Evolutionary conservation across 1,139 yeast genomes (phyloP), one percentile per base, ranked within the genome.

Genomic region (Sugiyamaella xylanicola): DNA sequence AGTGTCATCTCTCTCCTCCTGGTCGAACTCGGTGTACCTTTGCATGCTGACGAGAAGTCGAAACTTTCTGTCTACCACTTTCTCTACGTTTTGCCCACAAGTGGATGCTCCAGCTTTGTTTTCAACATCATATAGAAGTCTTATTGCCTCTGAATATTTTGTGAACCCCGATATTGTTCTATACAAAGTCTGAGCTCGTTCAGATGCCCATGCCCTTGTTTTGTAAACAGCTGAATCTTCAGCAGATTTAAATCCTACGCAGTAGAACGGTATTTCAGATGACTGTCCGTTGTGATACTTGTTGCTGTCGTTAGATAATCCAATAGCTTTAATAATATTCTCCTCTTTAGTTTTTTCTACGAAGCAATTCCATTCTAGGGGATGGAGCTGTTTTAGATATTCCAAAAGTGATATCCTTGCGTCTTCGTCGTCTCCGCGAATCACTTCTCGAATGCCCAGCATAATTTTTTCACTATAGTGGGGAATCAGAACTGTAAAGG

Each of bases 401-500:
- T 89, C 96, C 32, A 89, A 72, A 13, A 87, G 72, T 0, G 95
- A 81, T 2, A 88, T 76, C 62, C 83, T 84, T 0, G 90, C 81
- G 50, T 78, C 77, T 2, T 73, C 70, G 46, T 81, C 82, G 53
- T 79, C 78, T 59, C 84, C 92, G 54, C 78, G 82, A 47, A 88
- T 84, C 1, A 87, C 80, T 64, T 90, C 96, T 56, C 77, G 79
- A 53, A 89, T 70, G 1, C 82, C 75, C 9, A 88, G 68, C 4
- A 87, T 68, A 22, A 90, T 86, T 66, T 85, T 87, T 65, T 90
- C 97, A 0, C 85, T 77, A 65, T 85, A 90, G 68, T 90, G 97
- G 0, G 97, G 96, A n/a, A 89, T 76, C 48, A 90, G 71, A 0
- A 90, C 96, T 0, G 96, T 86, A 63, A 90, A 89, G 0, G 86